phyloP scores from a whole-genome alignment of 164 flowering plant species.

The Tetracentron sinense region DNA sequence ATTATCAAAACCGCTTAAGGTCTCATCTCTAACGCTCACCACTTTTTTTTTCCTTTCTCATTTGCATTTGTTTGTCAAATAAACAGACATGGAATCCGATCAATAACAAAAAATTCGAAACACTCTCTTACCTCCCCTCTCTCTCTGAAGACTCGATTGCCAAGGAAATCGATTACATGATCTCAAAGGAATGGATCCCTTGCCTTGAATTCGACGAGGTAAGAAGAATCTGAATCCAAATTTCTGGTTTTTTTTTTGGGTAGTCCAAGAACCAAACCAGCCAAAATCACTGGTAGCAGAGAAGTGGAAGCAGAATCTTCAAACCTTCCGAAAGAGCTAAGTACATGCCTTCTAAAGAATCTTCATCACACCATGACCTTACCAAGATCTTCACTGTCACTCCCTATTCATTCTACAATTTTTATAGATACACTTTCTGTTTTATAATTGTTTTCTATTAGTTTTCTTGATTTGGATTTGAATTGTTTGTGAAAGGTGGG shows the following conservation, averaged over 20 bases:
- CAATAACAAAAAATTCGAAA: constrained; percentile 63
- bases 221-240: background rate
- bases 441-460: background rate
- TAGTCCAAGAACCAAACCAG: too few relatives aligned
- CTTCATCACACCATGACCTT: too few relatives aligned
- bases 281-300: too few relatives aligned
- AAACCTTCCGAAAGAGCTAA: too few relatives aligned
- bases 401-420: too few relatives aligned
- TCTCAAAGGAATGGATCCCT: constrained; percentile 65
- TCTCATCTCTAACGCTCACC: background rate
- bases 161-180: constrained; percentile 66
- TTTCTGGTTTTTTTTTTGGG: background rate
- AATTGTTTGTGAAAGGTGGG: constrained; percentile 36
- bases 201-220: constrained; percentile 77
- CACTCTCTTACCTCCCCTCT: constrained; percentile 68
- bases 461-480: background rate
- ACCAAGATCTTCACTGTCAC: too few relatives aligned
- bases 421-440: background rate
- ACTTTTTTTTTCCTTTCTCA: background rate
- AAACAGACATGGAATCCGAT: constrained; percentile 71
- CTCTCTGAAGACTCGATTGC: constrained; percentile 55
- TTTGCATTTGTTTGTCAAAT: background rate
- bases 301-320: too few relatives aligned
- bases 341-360: too few relatives aligned
- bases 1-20: background rate